Evolutionary conservation across 306 rosid genomes (phyloP), one percentile per base, ranked within the genome.

Genomic region (Castanopsis chinensis): DNA sequence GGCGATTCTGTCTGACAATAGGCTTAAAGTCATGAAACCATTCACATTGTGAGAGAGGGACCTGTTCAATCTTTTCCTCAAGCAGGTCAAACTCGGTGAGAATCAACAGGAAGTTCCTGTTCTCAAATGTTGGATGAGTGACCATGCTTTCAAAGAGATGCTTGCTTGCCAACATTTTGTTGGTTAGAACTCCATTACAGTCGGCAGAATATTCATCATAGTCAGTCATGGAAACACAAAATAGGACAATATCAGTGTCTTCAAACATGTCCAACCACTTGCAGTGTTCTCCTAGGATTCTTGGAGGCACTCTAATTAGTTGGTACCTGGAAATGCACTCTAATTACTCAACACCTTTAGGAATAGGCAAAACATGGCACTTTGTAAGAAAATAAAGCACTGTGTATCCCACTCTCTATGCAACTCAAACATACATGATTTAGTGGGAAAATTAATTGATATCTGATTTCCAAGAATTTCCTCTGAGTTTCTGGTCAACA

Each of bases 201-300:
- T 91, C 91, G 4, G 69, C 86, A 5, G 21, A 82, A 17, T 69
- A 83, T 85, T 87, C 93, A 49, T 86, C 89, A 21, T 91, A 93
- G 61, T 90, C 97, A 13, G 90, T 86, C 78, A 91, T 85, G 58
- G 94, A 68, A 7, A 90, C 90, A 41, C 88, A 86, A 77, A 93
- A 90, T 20, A 89, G 69, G 60, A 90, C 85, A 17, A 90, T 79
- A 71, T 88, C 85, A 2, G 72, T 76, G 79, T 91, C 93, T 76
- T 88, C 97, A 76, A 93, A 93, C 93, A 91, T 91, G 69, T 81
- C 80, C 76, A 90, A 60, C 93, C 88, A 91, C 87, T 86, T 91
- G 93, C 93, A 83, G 75, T 87, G 86, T 72, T 58, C 85, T 83
- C 97, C 94, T 0, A 93, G 87, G 87, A 89, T 88, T 76, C 75